Evolutionary conservation across 768 basidiomycete genomes (phyloP).

Genomic region (Amanita inopinata): DNA sequence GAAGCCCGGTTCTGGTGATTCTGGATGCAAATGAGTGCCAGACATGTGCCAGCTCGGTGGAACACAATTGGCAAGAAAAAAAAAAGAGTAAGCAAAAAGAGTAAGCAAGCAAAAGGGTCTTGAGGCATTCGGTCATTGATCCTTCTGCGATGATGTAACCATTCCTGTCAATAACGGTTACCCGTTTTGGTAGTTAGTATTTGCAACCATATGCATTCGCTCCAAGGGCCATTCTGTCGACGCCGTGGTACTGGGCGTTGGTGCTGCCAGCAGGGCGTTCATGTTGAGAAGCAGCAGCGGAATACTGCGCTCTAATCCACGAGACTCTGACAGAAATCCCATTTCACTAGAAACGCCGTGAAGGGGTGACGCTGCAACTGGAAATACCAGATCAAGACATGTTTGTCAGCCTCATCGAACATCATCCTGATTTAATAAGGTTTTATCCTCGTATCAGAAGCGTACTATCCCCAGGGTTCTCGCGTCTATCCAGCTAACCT

Average conservation of each 20-base stretch:
- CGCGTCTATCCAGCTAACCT: constrained; percentile 1
- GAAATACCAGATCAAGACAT: constrained; percentile 4
- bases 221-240: not conserved
- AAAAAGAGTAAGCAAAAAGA: too few relatives aligned
- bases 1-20: constrained; percentile 2
- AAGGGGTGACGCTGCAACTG: not conserved
- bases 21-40: not conserved
- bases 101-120: too few relatives aligned
- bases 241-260: not conserved
- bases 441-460: too few relatives aligned
- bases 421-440: too few relatives aligned
- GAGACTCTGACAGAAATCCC: too few relatives aligned
- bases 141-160: constrained; percentile 7
- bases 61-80: too few relatives aligned
- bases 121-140: too few relatives aligned
- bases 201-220: not conserved
- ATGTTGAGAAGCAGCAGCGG: too few relatives aligned
- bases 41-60: not conserved
- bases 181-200: constrained; percentile 2
- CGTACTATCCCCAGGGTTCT: not conserved
- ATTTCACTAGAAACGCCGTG: too few relatives aligned
- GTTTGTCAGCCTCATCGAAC: constrained; percentile 3
- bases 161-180: not conserved
- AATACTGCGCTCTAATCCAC: too few relatives aligned
- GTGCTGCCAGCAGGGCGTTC: too few relatives aligned